Base-by-base conservation (phyloP, 2,329 filamentous ascomycete species). In the Zarea fungicola region DNA sequence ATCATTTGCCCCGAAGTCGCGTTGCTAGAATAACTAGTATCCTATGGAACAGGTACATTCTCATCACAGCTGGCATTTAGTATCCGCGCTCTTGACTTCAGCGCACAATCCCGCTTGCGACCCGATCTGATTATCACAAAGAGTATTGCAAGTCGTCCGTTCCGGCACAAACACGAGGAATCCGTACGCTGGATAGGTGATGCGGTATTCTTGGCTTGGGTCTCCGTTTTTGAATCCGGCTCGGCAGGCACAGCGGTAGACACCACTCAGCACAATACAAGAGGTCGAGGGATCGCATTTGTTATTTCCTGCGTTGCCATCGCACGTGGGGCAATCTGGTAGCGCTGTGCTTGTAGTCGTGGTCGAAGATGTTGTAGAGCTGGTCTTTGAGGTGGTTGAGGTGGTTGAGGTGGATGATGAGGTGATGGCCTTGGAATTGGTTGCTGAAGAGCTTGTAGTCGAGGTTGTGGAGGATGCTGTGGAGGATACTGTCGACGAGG, bases 171-270 rank as follows among this genome's bases (percentile, higher is more conserved):
- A 43, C 16, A 43, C 41, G 13, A 43, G 19, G 29, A 19, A 32
- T 13, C 41, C 41, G 16, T 26, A 43, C 7, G 23, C 25, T 29
- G 41, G 25, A 32, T 43, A 29, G 5, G 19, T 32, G 22, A 43
- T 31, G 16, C 41, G 23, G 10, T 43, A 43, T 29, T 43, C 25
- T 18, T 29, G 31, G 26, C 26, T 21, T 9, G 25, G 13, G 41
- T 31, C 25, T 23, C 41, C 41, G 21, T 23, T 26, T 14, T 43
- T 43, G 26, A 18, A 43, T 7, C 41, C 41, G 16, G 41, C 25
- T n/a, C 41, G 25, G 32, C 41, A 43, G 41, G 41, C 41, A 18
- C 41, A 43, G 10, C 41, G 41, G 41, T 31, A 32, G 25, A 22
- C 28, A 16, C 41, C 41, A 28, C 23, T 16, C 18, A 43, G 25